Conservation (phyloP, 148 eudicot genomes). For the Spergularia bocconei region DNA sequence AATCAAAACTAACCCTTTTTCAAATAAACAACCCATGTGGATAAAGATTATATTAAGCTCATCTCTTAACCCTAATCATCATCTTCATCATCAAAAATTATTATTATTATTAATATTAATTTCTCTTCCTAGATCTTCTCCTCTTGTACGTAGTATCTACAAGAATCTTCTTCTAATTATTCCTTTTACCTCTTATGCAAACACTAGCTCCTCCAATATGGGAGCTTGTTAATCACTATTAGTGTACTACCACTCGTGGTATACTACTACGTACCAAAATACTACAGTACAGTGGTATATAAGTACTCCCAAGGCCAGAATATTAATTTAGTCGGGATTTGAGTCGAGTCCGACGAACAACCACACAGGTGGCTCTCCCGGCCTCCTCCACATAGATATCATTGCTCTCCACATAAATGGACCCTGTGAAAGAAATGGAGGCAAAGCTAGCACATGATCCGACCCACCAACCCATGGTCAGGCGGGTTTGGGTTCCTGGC, state of each 20-base stretch:
- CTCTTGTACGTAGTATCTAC: background rate
- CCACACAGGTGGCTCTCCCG: too few species aligned
- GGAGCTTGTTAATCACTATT: slow-evolving; percentile 8
- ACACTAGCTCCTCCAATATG: slow-evolving; percentile 17
- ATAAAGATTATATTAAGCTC: slow-evolving; percentile 9
- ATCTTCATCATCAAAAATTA: background rate
- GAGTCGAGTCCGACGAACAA: background rate
- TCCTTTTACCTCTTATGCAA: slow-evolving; percentile 12
- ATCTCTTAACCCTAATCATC: background rate
- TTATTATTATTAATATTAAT: background rate
- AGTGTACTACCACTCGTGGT: background rate
- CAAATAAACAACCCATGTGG: slow-evolving; percentile 10
- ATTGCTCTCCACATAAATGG: background rate
- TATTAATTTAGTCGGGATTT: slow-evolving; percentile 3
- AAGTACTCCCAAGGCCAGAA: background rate
- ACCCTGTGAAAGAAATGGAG: slow-evolving; percentile 33
- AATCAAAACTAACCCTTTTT: background rate
- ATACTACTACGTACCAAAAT: background rate
- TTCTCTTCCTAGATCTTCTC: slow-evolving; percentile 12
- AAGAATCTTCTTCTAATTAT: slow-evolving; percentile 13
- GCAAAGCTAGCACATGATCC: slow-evolving; percentile 49
- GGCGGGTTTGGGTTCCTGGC: slow-evolving; percentile 43
- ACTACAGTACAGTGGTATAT: background rate
- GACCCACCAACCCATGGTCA: background rate
- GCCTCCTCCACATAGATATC: background rate